Evolutionary conservation across 805 yeast species (phyloP), one percentile per base, ranked within the genome.

Genomic region (Debaryomyces tyrocola): DNA sequence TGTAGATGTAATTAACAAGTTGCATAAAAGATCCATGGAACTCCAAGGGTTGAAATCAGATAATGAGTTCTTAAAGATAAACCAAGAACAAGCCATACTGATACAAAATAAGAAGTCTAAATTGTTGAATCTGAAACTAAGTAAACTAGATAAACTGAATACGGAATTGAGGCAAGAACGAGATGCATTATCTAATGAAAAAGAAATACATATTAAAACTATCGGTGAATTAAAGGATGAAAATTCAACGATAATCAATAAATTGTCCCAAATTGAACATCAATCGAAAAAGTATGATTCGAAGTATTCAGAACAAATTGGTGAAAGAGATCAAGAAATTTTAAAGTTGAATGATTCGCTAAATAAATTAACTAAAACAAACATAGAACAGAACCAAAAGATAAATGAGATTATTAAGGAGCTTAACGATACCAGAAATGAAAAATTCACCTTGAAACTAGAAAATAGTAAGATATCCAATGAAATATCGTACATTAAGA

Each of bases 381-480:
- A 69, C 47, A 63, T 73, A 8, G 75, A 68, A 8, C 68, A 64
- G 44, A 68, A 64, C 33, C 66, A 62, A 49, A 61, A 59, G 46
- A 49, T 70, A 17, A 69, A 65, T 46, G 66, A 69, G 45, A 46
- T 71, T 29, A 63, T 67, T 1, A 64, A 63, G 40, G 69, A 70
- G 41, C 46, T 71, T 37, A 72, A 69, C 49, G 69, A 66, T n/a
- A 49, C 55, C n/a, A 56, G 65, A 42, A 70, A 67, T 43, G 67
- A 66, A n/a, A 66, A 60, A 44, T 73, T 70, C 46, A 47, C 57
- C n/a, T 41, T 61, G 29, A 69, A 71, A 48, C 63, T 73, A 24
- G 66, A 67, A 17, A 55, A 64, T 10, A 62, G 71, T 18, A 71
- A 71, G 42, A 48, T 55, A 1, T 46, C 59, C n/a, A 71, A 69